Evolutionary conservation across 257 asterid genomes (phyloP).

Genomic region (Prunella vulgaris): DNA sequence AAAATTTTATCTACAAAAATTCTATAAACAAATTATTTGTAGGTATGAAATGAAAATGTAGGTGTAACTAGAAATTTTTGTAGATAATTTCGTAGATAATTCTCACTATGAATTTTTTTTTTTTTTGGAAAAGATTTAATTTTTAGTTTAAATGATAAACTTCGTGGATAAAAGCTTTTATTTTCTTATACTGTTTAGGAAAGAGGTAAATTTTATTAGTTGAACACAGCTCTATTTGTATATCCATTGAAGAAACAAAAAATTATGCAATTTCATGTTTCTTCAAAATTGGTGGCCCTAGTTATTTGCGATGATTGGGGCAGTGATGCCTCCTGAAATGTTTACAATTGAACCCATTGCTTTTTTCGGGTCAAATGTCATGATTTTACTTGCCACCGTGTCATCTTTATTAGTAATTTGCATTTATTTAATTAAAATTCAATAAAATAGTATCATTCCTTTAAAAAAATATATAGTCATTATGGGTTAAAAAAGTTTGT

Average conservation of each 20-base stretch:
- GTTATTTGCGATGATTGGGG: conserved; percentile 23
- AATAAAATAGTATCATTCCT: background rate
- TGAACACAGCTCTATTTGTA: background rate
- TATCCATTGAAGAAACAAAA: background rate
- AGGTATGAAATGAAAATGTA: too few species aligned
- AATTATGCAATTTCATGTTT: background rate
- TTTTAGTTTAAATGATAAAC: too few species aligned
- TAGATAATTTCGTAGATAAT: too few species aligned
- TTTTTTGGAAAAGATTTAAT: too few species aligned
- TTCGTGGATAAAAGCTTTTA: too few species aligned
- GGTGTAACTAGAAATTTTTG: too few species aligned
- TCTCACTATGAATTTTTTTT: too few species aligned
- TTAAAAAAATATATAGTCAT: too few species aligned
- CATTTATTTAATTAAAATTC: background rate
- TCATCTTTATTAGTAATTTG: background rate
- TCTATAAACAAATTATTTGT: too few species aligned
- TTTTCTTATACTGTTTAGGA: too few species aligned
- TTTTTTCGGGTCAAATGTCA: background rate
- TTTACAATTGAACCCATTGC: background rate
- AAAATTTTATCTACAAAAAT: too few species aligned
- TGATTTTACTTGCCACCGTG: background rate
- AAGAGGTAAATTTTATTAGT: background rate
- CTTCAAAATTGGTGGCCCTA: background rate
- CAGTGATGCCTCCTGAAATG: conserved; percentile 2
- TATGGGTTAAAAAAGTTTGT: background rate